These are phyloP conservation scores for Malus hybrid DNA, from an alignment of 331 rosid genomes.

Conservation along the genomic window DNA sequence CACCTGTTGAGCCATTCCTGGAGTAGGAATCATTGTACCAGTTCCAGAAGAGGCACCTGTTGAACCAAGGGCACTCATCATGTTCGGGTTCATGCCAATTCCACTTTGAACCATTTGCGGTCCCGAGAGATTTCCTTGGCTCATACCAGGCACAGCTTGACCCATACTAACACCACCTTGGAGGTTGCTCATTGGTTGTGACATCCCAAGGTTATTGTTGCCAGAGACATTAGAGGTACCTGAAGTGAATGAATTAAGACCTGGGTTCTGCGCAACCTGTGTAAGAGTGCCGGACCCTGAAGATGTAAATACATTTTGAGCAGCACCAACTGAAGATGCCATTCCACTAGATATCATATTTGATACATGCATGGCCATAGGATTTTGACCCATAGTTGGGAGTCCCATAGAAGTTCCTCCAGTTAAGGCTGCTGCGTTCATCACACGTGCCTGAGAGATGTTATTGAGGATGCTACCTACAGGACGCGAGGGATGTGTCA, in stretches of 20 bases:
- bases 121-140: conserved; percentile 75
- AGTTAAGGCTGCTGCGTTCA: conserved; percentile 62
- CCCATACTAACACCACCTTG: conserved; percentile 80
- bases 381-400: conserved; percentile 69
- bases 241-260: conserved; percentile 56
- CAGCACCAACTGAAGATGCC: conserved; percentile 74
- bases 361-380: conserved; percentile 91
- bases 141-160: conserved; percentile 62
- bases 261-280: conserved; percentile 73
- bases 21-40: conserved; percentile 93
- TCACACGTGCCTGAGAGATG: conserved; percentile 74
- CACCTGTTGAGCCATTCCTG: conserved; percentile 85
- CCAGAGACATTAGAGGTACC: conserved; percentile 62
- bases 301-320: conserved; percentile 79
- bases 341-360: conserved; percentile 96
- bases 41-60: conserved; percentile 81
- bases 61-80: conserved; percentile 65
- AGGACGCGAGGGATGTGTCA: conserved; percentile 64
- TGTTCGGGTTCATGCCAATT: conserved; percentile 66
- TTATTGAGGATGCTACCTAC: conserved; percentile 79
- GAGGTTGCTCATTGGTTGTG: conserved; percentile 24
- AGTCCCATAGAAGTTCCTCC: conserved; percentile 80
- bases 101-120: conserved; percentile 76
- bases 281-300: conserved; percentile 63
- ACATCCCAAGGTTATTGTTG: conserved; percentile 51